Evolutionary conservation across 306 rosid species (phyloP), one percentile per base, ranked within the genome.

Genomic region (Ceratonia siliqua): DNA sequence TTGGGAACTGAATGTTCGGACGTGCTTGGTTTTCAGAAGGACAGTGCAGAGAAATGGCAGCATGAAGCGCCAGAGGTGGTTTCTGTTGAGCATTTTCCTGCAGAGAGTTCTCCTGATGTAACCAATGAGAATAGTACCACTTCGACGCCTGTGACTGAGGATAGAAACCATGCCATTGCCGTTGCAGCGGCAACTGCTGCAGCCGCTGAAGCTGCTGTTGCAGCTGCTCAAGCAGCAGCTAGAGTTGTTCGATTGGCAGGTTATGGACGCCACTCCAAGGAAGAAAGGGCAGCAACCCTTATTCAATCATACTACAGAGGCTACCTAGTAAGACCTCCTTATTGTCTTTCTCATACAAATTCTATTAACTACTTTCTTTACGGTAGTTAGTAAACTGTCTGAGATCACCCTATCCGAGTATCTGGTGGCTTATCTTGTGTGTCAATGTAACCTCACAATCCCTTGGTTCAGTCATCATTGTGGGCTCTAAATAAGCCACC

Each of bases 221-320:
- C 85, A 0, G 98, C 97, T 0, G 96, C 96, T 46, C 93, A 88
- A 59, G 97, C 96, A 0, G 97, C 98, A 0, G 93, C 97, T 9
- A 90, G 88, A 83, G 97, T 87, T 14, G 95, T 94, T 18, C 83
- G 80, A 20, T 71, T 94, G 83, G 86, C 95, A 5, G 95, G 97
- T 18, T 87, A 87, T 82, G 88, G 91, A 14, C 92, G 93, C 63
- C 83, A 86, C 66, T 87, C 89, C n/a, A 80, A 69, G 78, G 98
- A 84, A 70, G 97, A 87, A 69, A 83, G 78, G 62, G 96, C 98
- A 68, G 96, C 97, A 66, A 91, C 79, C 12, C 84, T 92, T 62
- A 91, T 94, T 79, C 98, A 94, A 72, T 89, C 98, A 70, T 50
- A 81, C 68, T 94, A 94, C 52, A 90, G 96, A 86, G 97, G 98